Percentiles rank a stretch among this genome's conserved stretches.
phyloP scores from a whole-genome alignment of 108 stramenopile species.

The Tribonema minus region DNA sequence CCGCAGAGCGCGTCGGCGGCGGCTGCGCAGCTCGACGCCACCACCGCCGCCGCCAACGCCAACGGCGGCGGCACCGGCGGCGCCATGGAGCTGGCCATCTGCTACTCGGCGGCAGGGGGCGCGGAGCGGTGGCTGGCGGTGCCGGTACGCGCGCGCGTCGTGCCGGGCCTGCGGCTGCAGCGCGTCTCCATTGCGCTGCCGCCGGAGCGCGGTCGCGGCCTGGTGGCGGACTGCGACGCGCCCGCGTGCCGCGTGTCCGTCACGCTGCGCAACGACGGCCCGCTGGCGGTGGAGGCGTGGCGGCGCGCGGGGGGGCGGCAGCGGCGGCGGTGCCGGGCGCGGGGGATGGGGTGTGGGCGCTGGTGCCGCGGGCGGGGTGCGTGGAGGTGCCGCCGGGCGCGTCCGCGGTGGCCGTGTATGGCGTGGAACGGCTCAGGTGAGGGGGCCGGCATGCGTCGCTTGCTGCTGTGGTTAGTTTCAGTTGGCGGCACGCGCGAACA shows the following conservation, averaged over 20 bases:
- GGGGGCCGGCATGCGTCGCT: too few species aligned
- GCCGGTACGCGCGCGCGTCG: background rate
- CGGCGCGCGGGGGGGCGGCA: too few species aligned
- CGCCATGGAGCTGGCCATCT: background rate
- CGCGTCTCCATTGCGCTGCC: background rate
- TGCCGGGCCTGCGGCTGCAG: background rate
- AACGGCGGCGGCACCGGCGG: background rate
- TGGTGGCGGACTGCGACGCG: background rate
- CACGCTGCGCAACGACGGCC: background rate
- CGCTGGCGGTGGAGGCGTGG: background rate
- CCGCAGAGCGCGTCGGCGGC: background rate
- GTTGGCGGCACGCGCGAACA: too few species aligned
- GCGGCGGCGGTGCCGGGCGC: too few species aligned
- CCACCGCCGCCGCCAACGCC: too few species aligned
- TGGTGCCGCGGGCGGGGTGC: too few species aligned
- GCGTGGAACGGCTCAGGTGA: too few species aligned
- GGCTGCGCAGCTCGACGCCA: too few species aligned
- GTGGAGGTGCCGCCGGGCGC: too few species aligned
- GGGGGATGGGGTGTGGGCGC: too few species aligned
- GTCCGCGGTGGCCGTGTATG: too few species aligned
- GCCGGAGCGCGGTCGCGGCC: background rate
- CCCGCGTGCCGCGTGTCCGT: background rate
- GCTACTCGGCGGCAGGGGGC: background rate
- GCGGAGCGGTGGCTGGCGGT: background rate
- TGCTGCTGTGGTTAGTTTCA: too few species aligned